Evolutionary conservation across 805 yeast species (phyloP), one percentile per base, ranked within the genome.

Genomic region (Lipomyces japonicus): DNA sequence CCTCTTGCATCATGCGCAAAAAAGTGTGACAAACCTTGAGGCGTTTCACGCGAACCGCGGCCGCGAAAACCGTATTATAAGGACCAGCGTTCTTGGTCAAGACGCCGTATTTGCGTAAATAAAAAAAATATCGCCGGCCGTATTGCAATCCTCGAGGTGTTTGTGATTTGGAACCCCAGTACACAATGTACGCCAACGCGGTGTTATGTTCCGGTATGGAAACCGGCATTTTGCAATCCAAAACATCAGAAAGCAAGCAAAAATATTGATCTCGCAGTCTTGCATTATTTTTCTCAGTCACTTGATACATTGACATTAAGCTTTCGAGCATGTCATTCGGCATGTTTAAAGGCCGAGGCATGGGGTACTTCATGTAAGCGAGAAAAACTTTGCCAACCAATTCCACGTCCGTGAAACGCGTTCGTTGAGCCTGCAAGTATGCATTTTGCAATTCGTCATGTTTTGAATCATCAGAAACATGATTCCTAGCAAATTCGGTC

Each of bases 311-410:
- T n/a, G 16, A 23, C 25, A 71, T 22, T 4, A 71, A 50, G 9
- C 57, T 61, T 51, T 71, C 74, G 22, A 71, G 57, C 47, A 70
- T 68, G 7, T 42, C 51, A 0, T 63, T 53, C 3, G 56, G 50
- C 18, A 71, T 61, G 38, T 63, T 63, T 12, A 54, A 42, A 4
- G 72, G 70, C 28, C 65, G 64, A 10, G 70, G 71, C 18, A 51
- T 38, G 2, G 75, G 75, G 3, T 71, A 48, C 1, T 44, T 24
- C 12, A 59, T 35, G 51, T 68, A 69, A 2, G 61, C 61, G 1
- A 50, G 44, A 43, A 36, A 48, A 22, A 47, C 38, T 9, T 34
- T 24, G 14, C 39, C 42, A 19, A 54, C n/a, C n/a, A n/a, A n/a
- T n/a, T n/a, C n/a, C n/a, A n/a, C n/a, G n/a, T n/a, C n/a, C n/a